Conservation (phyloP, 371 early-diverging fungal species). For the Mucor sp. region DNA sequence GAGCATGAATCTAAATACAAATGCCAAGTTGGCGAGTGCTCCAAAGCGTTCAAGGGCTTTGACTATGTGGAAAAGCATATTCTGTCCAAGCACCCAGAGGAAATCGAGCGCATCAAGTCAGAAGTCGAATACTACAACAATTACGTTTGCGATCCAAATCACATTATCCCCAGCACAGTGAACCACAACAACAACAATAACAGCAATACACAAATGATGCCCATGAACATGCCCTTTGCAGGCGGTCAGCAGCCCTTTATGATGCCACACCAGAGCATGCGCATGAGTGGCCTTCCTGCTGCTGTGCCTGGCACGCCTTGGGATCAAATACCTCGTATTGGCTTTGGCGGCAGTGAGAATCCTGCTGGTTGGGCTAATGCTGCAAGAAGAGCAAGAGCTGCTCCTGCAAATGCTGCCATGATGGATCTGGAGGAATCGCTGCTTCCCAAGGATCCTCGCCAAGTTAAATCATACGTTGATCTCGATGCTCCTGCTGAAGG, state of each 20-base stretch:
- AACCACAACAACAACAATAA: background rate
- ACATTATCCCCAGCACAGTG: slow-evolving; percentile 45
- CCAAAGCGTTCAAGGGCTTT: slow-evolving; percentile 92
- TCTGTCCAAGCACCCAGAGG: slow-evolving; percentile 80
- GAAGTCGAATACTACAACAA: slow-evolving; percentile 84
- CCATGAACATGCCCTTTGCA: slow-evolving; percentile 9
- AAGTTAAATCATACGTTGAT: slow-evolving; percentile 87
- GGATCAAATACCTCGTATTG: slow-evolving; percentile 72
- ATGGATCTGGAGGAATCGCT: slow-evolving; percentile 35
- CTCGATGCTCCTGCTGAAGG: slow-evolving; percentile 89
- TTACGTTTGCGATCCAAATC: slow-evolving; percentile 83
- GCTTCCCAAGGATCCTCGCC: slow-evolving; percentile 64
- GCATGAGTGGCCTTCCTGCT: slow-evolving; percentile 22
- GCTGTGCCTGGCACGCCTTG: slow-evolving; percentile 57
- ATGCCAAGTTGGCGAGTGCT: slow-evolving; percentile 78
- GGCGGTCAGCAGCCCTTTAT: slow-evolving; percentile 17
- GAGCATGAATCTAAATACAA: slow-evolving; percentile 86
- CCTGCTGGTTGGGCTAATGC: slow-evolving; percentile 13
- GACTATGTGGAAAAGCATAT: slow-evolving; percentile 96
- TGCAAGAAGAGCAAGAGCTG: slow-evolving; percentile 5
- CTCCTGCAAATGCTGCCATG: slow-evolving; percentile 6
- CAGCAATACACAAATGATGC: slow-evolving; percentile 5
- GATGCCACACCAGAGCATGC: slow-evolving; percentile 17
- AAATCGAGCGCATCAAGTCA: slow-evolving; percentile 56
- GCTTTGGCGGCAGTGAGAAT: slow-evolving; percentile 48